Percentiles rank a stretch among this genome's conserved stretches.
These are phyloP conservation scores for Pyrus betulifolia DNA, from an alignment of 306 rosid species.

Conservation along the genomic window DNA sequence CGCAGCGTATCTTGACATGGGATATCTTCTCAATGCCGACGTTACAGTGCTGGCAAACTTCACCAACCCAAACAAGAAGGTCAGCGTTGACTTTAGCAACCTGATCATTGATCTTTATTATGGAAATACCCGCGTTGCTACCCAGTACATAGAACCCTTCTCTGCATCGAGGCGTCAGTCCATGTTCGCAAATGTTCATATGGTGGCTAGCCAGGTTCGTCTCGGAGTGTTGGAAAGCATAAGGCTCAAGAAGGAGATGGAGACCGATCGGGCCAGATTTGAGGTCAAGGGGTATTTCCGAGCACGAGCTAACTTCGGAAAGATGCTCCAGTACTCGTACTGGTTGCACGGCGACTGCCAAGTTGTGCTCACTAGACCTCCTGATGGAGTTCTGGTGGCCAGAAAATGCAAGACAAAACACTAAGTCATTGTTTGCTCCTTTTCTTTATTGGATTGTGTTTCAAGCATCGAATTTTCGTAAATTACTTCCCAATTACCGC, in stretches of 20 bases:
- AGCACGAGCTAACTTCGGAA: slow-evolving; percentile 64
- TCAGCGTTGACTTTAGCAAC: slow-evolving; percentile 63
- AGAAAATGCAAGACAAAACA: slow-evolving; percentile 62
- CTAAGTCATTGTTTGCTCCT: slow-evolving; percentile 6
- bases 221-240: slow-evolving; percentile 46
- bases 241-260: slow-evolving; percentile 52
- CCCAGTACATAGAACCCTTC: slow-evolving; percentile 64
- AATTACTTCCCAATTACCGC: neutral
- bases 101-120: slow-evolving; percentile 50
- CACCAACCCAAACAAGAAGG: slow-evolving; percentile 89
- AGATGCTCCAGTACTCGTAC: slow-evolving; percentile 60
- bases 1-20: slow-evolving; percentile 91
- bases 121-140: slow-evolving; percentile 57
- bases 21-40: slow-evolving; percentile 82
- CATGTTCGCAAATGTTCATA: slow-evolving; percentile 49
- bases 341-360: slow-evolving; percentile 51
- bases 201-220: slow-evolving; percentile 69
- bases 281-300: slow-evolving; percentile 53
- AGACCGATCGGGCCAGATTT: slow-evolving; percentile 45
- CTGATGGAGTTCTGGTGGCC: slow-evolving; percentile 48
- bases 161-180: slow-evolving; percentile 45
- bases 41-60: slow-evolving; percentile 68
- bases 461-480: neutral
- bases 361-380: slow-evolving; percentile 58
- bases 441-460: neutral